Conservation (phyloP, 768 basidiomycete species). For the Grammothele lineata region DNA sequence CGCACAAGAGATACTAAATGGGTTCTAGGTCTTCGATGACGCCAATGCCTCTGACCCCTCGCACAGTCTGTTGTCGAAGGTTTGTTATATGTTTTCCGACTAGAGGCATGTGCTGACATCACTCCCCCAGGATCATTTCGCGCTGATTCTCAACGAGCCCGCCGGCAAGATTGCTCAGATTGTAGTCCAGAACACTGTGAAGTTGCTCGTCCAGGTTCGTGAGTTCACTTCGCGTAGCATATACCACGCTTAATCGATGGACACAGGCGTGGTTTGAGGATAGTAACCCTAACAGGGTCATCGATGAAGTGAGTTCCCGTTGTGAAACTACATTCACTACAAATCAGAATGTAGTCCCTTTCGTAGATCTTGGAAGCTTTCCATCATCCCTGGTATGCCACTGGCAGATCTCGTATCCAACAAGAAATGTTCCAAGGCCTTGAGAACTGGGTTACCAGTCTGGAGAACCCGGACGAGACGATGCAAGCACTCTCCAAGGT, state of each 20-base stretch:
- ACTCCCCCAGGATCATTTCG: conserved; percentile 61
- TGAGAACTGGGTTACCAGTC: conserved; percentile 48
- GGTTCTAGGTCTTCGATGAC: conserved; percentile 57
- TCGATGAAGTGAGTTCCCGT: conserved; percentile 42
- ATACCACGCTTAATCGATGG: too few species aligned
- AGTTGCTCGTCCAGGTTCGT: conserved; percentile 49
- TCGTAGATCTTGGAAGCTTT: conserved; percentile 56
- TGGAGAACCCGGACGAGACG: conserved; percentile 42
- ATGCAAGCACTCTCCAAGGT: conserved; percentile 53
- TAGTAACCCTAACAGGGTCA: conserved; percentile 40
- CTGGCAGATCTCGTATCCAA: conserved; percentile 50
- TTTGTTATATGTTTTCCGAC: too few species aligned
- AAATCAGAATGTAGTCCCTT: too few species aligned
- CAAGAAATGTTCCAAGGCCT: conserved; percentile 54
- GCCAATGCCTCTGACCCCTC: conserved; percentile 67
- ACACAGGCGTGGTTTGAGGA: conserved; percentile 48
- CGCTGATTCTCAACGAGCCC: conserved; percentile 67
- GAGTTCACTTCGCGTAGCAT: too few species aligned
- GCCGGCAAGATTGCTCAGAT: conserved; percentile 70
- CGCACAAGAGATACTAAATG: too few species aligned
- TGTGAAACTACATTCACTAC: too few species aligned
- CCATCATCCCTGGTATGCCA: conserved; percentile 67
- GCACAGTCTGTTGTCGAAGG: conserved; percentile 70
- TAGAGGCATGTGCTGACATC: not conserved
- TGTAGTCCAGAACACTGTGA: conserved; percentile 59